Evolutionary conservation across 176 grass and related monocot genomes (phyloP), one percentile per base, ranked within the genome.

Genomic region (Tillandsia fasciculata): DNA sequence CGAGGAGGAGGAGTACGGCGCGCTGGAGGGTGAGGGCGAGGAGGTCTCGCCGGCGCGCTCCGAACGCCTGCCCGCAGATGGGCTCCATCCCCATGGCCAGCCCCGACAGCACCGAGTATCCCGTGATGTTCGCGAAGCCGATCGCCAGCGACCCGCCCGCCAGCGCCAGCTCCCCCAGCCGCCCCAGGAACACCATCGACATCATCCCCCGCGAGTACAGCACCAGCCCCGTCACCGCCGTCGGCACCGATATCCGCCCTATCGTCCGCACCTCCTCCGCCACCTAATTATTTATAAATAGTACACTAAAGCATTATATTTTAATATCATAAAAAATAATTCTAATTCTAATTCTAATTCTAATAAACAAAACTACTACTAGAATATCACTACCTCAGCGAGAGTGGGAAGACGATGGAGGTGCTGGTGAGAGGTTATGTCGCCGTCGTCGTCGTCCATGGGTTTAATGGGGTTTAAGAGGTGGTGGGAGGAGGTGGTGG

Each of bases 81-180:
- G 95, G 95, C 80, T 99, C 95, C 95, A 99, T 99, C 53, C 95
- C 90, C 13, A 93, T 84, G 53, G 95, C 90, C 10, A 99, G 82
- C 0, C 94, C 95, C 0, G 90, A 90, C 23, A 99, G 89, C 9
- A 99, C 82, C 4, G 94, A 93, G 84, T 99, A 99, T 15, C 94
- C 94, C 0, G 94, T 99, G 80, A 99, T 99, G 68, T 99, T 99
- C 52, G 94, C 89, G 63, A 99, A 93, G 65, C 94, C 94, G 0
- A 99, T 79, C 1, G 94, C 78, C 9, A 99, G 87, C 1, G 89
- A 99, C 0, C 94, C 94, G 8, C 87, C 90, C 8, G 94, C 94
- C 23, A 99, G 89, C 63, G 83, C 87, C 18, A 99, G 76, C 72
- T 90, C 82, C 3, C 94, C 94, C 0, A 93, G 84, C 9, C 54